Evolutionary conservation across 2,329 filamentous ascomycete species (phyloP).

Genomic region (Seiridium unicorne): DNA sequence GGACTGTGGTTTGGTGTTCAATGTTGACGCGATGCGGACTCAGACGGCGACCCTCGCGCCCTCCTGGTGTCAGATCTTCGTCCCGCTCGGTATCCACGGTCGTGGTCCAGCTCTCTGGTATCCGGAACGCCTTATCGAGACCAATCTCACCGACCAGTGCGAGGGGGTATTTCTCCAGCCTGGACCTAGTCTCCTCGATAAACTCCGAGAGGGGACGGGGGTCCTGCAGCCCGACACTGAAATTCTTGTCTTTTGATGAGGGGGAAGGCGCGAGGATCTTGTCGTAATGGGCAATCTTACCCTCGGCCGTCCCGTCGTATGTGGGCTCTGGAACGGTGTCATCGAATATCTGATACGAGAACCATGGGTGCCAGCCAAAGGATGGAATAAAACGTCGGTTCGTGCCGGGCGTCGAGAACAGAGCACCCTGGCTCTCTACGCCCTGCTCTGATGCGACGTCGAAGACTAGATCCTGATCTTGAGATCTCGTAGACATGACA

Average conservation of each 20-base stretch:
- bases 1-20: conserved; percentile 65
- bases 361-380: conserved; percentile 91
- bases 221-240: conserved; percentile 52
- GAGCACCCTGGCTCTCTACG: conserved; percentile 30
- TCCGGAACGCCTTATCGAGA: conserved; percentile 73
- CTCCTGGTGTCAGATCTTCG: conserved; percentile 60
- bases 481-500: conserved; percentile 73
- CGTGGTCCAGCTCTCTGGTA: conserved; percentile 59
- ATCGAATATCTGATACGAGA: conserved; percentile 73
- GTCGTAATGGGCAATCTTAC: conserved; percentile 61
- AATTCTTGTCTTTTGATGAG: conserved; percentile 36
- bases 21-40: conserved; percentile 67
- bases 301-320: conserved; percentile 31
- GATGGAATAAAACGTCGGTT: conserved; percentile 58
- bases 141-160: conserved; percentile 78
- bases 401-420: conserved; percentile 11
- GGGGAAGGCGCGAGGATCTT: conserved; percentile 60
- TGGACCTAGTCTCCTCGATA: conserved; percentile 51
- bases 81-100: conserved; percentile 37
- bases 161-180: conserved; percentile 55
- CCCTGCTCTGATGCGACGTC: conserved; percentile 56
- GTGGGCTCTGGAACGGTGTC: conserved; percentile 42
- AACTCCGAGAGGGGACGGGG: conserved; percentile 60
- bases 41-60: conserved; percentile 66
- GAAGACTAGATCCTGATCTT: conserved; percentile 74